These are phyloP conservation scores for Solanum pinnatisectum DNA, from an alignment of 257 asterid species.

Conservation along the genomic window DNA sequence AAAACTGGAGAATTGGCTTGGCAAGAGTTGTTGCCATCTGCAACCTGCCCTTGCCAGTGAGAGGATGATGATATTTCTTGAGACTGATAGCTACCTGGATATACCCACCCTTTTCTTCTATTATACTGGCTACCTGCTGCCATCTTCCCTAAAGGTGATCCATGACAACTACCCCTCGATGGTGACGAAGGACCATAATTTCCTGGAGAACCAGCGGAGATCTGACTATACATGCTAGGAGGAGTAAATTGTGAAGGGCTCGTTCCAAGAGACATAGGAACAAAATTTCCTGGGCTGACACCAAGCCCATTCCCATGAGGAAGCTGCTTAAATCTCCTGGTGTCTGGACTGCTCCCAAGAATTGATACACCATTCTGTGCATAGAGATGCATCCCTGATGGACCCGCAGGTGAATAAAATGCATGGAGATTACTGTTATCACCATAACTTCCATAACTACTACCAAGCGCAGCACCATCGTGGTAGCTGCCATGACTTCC, in stretches of 20 bases:
- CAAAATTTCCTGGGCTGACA: conserved; percentile 81
- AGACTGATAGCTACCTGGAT: conserved; percentile 53
- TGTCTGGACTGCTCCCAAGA: conserved; percentile 85
- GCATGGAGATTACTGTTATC: conserved; percentile 76
- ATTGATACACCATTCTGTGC: conserved; percentile 58
- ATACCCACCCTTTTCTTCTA: conserved; percentile 64
- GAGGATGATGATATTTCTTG: conserved; percentile 54
- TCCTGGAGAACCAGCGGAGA: conserved; percentile 81
- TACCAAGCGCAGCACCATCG: conserved; percentile 68
- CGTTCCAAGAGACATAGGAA: conserved; percentile 93
- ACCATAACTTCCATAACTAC: conserved; percentile 95
- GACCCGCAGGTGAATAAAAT: conserved; percentile 87
- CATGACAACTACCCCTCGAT: conserved; percentile 74
- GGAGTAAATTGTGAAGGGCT: conserved; percentile 99
- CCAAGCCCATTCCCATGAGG: conserved; percentile 78
- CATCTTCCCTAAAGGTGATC: conserved; percentile 85
- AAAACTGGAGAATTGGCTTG: conserved; percentile 40
- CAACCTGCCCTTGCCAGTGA: conserved; percentile 49
- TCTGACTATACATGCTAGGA: conserved; percentile 67
- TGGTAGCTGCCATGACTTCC: conserved; percentile 98
- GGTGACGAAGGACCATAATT: conserved; percentile 96
- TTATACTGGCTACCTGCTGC: conserved; percentile 73
- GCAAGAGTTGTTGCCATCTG: conserved; percentile 35
- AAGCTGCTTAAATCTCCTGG: conserved; percentile 67
- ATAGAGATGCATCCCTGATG: conserved; percentile 70